Evolutionary conservation across 805 yeast genomes (phyloP).

Genomic region (Yarrowia phangngaensis): DNA sequence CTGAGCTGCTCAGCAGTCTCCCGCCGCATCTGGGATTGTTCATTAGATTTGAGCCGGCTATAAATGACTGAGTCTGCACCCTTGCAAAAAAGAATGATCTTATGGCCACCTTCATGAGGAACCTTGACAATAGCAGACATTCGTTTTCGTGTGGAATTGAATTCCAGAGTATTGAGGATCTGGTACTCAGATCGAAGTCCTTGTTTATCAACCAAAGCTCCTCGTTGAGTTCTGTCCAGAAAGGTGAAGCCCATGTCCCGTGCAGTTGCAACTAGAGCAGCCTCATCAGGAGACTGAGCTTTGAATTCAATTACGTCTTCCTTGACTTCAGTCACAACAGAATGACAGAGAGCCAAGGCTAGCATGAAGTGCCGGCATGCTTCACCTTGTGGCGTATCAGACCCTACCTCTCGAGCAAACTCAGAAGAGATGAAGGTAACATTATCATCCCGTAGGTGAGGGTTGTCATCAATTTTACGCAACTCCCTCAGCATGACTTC

Average conservation of each 20-base stretch:
- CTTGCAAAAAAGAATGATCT: conserved; percentile 54
- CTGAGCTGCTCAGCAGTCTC: conserved; percentile 69
- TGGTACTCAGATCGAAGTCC: conserved; percentile 50
- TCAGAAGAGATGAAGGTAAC: conserved; percentile 65
- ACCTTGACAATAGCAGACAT: conserved; percentile 66
- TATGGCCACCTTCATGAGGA: conserved; percentile 36
- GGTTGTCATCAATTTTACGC: conserved; percentile 41
- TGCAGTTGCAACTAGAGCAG: conserved; percentile 75
- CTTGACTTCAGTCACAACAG: conserved; percentile 63
- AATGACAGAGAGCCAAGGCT: conserved; percentile 71
- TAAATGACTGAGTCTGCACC: conserved; percentile 82
- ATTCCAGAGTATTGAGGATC: conserved; percentile 59
- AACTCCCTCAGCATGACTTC: conserved; percentile 49
- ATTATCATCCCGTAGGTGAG: conserved; percentile 51
- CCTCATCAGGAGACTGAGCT: conserved; percentile 85
- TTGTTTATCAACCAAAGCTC: conserved; percentile 46
- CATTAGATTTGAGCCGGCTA: conserved; percentile 44
- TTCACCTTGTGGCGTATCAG: conserved; percentile 42
- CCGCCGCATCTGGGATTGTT: conserved; percentile 47
- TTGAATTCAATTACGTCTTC: conserved; percentile 50
- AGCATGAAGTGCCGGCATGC: conserved; percentile 62
- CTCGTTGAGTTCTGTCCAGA: conserved; percentile 52
- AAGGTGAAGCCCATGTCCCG: conserved; percentile 71
- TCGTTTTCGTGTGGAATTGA: conserved; percentile 71
- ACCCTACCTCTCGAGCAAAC: conserved; percentile 54